phyloP scores from a whole-genome alignment of 176 grass and related monocot genomes.

The Bolboschoenus planiculmis region DNA sequence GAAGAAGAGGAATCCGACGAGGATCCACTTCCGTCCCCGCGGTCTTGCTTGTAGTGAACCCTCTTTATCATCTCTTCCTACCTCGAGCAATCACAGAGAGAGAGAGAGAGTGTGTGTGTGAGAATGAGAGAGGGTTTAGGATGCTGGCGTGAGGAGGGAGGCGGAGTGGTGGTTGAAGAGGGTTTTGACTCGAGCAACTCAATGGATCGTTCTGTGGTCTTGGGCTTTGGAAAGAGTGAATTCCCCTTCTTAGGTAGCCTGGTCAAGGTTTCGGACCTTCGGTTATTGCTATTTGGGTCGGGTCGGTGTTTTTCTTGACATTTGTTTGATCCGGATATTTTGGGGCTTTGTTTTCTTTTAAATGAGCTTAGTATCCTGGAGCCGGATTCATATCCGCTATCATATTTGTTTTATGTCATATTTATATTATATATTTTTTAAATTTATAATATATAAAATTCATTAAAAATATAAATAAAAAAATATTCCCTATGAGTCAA shows the following conservation, averaged over 20 bases:
- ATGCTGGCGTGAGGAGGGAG: neutral
- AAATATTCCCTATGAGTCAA: too few relatives aligned
- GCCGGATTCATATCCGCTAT: too few relatives aligned
- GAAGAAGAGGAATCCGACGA: slow-evolving; percentile 37
- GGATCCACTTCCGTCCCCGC: slow-evolving; percentile 30
- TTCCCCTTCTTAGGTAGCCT: too few relatives aligned
- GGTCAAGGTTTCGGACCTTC: too few relatives aligned
- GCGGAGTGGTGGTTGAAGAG: neutral
- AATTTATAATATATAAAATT: too few relatives aligned
- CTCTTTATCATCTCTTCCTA: slow-evolving; percentile 64
- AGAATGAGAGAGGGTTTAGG: neutral
- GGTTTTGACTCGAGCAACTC: neutral
- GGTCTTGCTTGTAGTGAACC: slow-evolving; percentile 60
- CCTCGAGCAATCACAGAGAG: neutral
- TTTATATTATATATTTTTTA: too few relatives aligned
- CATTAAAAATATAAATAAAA: too few relatives aligned
- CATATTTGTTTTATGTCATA: too few relatives aligned
- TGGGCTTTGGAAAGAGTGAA: too few relatives aligned
- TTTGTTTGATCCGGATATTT: neutral
- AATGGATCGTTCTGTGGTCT: too few relatives aligned
- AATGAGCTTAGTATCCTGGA: too few relatives aligned
- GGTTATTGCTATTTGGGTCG: too few relatives aligned
- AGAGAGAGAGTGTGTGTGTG: neutral
- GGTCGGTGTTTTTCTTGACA: neutral
- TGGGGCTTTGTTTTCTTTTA: neutral